phyloP scores from a whole-genome alignment of 257 asterid genomes.

The Solanum chiquidenum region DNA sequence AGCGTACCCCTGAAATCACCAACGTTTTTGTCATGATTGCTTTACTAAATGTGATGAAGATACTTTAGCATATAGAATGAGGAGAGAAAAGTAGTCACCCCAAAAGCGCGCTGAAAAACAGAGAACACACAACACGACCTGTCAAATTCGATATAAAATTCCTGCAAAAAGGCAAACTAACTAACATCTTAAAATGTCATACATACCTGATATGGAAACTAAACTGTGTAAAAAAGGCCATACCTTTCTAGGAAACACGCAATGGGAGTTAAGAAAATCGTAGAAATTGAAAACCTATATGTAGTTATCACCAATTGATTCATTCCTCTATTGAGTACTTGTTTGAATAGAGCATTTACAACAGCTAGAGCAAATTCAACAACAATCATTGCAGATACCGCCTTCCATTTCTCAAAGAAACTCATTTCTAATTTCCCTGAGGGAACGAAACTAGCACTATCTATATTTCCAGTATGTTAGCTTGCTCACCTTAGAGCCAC shows the following conservation, averaged over 20 bases:
- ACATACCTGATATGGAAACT: background rate
- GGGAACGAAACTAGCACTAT: background rate
- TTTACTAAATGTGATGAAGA: background rate
- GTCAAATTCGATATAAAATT: constrained; percentile 22
- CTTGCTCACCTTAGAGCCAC: background rate
- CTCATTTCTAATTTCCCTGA: background rate
- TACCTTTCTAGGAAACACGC: constrained; percentile 2
- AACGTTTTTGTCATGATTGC: background rate
- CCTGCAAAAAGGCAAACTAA: constrained; percentile 15
- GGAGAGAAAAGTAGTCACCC: constrained; percentile 41
- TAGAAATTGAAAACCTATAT: background rate
- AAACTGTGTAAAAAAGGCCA: background rate
- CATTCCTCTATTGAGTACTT: background rate
- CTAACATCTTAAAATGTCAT: background rate
- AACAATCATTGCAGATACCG: background rate
- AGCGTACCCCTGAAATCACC: constrained; percentile 50
- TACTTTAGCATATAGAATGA: background rate
- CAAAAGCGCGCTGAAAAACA: constrained; percentile 47
- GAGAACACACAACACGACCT: constrained; percentile 25
- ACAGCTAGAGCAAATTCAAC: constrained; percentile 3
- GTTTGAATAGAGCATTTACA: background rate
- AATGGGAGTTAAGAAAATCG: background rate
- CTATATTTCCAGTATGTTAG: background rate
- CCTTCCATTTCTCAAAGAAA: constrained; percentile 1
- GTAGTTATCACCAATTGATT: background rate